Conservation (phyloP, 1,139 yeast genomes). For the Yarrowia galli region DNA sequence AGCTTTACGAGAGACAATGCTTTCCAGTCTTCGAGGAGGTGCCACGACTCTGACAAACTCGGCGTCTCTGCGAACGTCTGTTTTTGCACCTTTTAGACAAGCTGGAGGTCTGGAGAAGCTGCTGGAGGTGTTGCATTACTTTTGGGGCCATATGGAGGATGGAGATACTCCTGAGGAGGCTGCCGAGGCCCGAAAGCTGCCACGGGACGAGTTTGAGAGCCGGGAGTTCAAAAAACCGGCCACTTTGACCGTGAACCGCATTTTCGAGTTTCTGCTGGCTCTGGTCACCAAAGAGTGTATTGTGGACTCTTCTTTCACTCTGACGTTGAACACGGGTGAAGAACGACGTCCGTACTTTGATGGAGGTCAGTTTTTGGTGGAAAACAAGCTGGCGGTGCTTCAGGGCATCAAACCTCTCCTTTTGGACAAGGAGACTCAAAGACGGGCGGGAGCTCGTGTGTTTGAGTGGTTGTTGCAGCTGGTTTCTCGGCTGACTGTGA, state of each 20-base stretch:
- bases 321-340: constrained; percentile 11
- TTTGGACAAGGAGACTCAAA: constrained; percentile 17
- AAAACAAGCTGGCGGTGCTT: constrained; percentile 47
- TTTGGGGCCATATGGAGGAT: constrained; percentile 44
- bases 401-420: constrained; percentile 9
- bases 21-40: background rate
- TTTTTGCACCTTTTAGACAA: constrained; percentile 49
- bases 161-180: constrained; percentile 41
- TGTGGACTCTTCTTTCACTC: constrained; percentile 44
- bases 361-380: constrained; percentile 49
- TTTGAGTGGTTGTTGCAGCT: constrained; percentile 33
- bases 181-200: constrained; percentile 39
- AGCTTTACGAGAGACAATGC: constrained; percentile 27
- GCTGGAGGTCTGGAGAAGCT: constrained; percentile 47
- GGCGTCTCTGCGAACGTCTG: constrained; percentile 38
- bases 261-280: constrained; percentile 43
- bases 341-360: constrained; percentile 46
- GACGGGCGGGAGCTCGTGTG: constrained; percentile 27
- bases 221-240: constrained; percentile 34
- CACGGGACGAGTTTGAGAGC: constrained; percentile 31
- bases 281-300: constrained; percentile 42
- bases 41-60: background rate
- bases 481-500: constrained; percentile 19
- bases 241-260: constrained; percentile 41
- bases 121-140: constrained; percentile 44